Percentiles rank a stretch among this genome's conserved stretches.
phyloP scores from a whole-genome alignment of 768 basidiomycete genomes.

The Fomitopsis serialis region DNA sequence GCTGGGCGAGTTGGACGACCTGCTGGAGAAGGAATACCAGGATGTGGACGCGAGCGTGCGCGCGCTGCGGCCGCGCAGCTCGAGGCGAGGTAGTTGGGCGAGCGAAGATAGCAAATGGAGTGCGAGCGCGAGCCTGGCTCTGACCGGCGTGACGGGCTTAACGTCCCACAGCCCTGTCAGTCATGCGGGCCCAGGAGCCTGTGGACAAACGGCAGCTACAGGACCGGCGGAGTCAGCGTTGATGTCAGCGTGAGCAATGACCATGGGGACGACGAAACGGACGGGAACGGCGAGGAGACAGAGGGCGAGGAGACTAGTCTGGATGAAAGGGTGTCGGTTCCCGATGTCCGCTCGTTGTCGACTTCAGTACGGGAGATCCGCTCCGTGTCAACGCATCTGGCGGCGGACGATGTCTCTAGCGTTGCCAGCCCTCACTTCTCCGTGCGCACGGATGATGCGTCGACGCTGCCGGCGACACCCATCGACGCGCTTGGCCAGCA shows the following conservation, averaged over 20 bases:
- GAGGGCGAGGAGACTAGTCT: conserved; percentile 5
- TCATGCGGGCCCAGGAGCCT: conserved; percentile 35
- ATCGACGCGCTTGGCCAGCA: not conserved
- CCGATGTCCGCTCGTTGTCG: not conserved
- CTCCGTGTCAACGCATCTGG: not conserved
- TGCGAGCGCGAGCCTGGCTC: conserved; percentile 52
- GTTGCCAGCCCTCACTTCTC: not conserved
- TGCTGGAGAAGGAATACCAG: conserved; percentile 25
- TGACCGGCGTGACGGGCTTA: conserved; percentile 35
- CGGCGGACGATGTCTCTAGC: not conserved
- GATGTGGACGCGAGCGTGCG: conserved; percentile 87
- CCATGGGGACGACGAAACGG: conserved; percentile 23
- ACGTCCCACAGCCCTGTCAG: conserved; percentile 9
- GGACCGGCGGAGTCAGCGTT: conserved; percentile 47
- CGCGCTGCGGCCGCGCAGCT: conserved; percentile 83
- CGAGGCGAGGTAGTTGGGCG: conserved; percentile 87
- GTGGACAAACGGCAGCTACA: conserved; percentile 56
- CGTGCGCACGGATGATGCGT: conserved; percentile 2
- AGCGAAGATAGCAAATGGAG: conserved; percentile 89
- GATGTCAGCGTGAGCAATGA: conserved; percentile 22
- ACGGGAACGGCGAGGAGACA: conserved; percentile 11
- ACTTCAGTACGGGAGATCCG: not conserved
- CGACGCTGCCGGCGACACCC: conserved; percentile 4
- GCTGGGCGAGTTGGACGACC: conserved; percentile 36
- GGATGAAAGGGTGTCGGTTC: not conserved